phyloP scores from a whole-genome alignment of 257 asterid species.

The Primulina huaijiensis region DNA sequence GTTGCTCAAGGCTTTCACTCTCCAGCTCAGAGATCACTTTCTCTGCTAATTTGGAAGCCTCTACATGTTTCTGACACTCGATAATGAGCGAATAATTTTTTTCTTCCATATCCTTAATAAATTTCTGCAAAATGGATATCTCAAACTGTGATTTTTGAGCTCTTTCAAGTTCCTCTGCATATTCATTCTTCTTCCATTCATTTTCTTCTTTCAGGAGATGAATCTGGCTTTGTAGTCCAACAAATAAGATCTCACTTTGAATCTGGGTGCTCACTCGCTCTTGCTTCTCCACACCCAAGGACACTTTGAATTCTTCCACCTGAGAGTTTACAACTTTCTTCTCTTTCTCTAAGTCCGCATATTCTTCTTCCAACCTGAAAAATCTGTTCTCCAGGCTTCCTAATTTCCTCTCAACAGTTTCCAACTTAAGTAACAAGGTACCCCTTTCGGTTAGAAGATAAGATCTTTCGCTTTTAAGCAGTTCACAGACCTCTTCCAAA shows the following conservation, averaged over 20 bases:
- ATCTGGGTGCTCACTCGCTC: slow-evolving; percentile 34
- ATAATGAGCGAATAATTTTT: slow-evolving; percentile 38
- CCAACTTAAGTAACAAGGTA: slow-evolving; percentile 52
- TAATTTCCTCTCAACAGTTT: slow-evolving; percentile 50
- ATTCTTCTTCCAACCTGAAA: slow-evolving; percentile 46
- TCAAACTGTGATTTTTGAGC: slow-evolving; percentile 46
- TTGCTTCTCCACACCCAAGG: slow-evolving; percentile 41
- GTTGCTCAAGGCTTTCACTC: slow-evolving; percentile 57
- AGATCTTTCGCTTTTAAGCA: slow-evolving; percentile 44
- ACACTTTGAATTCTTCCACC: slow-evolving; percentile 37
- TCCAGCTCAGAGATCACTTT: slow-evolving; percentile 53
- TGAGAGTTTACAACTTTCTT: slow-evolving; percentile 36
- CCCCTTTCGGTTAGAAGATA: slow-evolving; percentile 65
- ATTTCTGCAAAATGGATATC: slow-evolving; percentile 45
- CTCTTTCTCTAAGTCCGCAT: slow-evolving; percentile 42
- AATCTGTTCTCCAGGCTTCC: slow-evolving; percentile 40
- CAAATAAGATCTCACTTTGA: slow-evolving; percentile 35
- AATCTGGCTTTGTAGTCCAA: slow-evolving; percentile 40
- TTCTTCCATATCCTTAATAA: slow-evolving; percentile 52
- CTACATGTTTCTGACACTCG: slow-evolving; percentile 54
- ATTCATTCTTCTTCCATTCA: slow-evolving; percentile 37
- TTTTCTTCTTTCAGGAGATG: slow-evolving; percentile 47
- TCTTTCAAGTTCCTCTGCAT: slow-evolving; percentile 46
- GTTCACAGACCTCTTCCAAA: slow-evolving; percentile 43
- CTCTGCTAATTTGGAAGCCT: slow-evolving; percentile 49